phyloP scores from a whole-genome alignment of 2,329 filamentous ascomycete genomes.

The Blastomyces parvus region DNA sequence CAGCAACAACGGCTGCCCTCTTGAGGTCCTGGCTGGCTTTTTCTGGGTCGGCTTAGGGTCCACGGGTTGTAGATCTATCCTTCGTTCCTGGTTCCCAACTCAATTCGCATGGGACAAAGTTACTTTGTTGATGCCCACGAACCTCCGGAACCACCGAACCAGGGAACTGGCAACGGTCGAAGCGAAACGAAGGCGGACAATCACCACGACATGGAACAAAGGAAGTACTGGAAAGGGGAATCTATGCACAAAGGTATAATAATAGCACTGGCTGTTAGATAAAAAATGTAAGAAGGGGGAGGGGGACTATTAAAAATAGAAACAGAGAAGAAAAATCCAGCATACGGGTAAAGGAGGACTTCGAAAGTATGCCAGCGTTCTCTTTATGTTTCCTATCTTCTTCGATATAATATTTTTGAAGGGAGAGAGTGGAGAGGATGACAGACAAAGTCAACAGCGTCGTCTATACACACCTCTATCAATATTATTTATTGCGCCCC shows the following conservation, averaged over 20 bases:
- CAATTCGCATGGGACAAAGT: background rate
- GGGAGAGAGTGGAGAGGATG: too few relatives aligned
- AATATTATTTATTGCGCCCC: background rate
- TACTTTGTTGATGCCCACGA: background rate
- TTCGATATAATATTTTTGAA: too few relatives aligned
- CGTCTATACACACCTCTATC: background rate
- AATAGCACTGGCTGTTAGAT: slow-evolving; percentile 1
- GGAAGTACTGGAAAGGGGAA: background rate
- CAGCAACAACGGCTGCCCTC: background rate
- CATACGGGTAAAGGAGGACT: too few relatives aligned
- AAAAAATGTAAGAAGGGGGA: background rate
- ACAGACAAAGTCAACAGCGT: too few relatives aligned
- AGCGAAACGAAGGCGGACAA: background rate
- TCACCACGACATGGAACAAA: background rate
- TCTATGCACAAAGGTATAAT: background rate
- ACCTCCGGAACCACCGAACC: slow-evolving; percentile 4
- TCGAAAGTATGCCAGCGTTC: too few relatives aligned
- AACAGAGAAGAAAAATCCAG: background rate
- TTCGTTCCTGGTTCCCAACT: background rate
- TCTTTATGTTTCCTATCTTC: too few relatives aligned
- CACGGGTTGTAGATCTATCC: background rate
- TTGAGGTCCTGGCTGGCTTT: background rate
- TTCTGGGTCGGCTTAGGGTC: too few relatives aligned
- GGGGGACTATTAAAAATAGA: background rate
- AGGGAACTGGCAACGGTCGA: background rate